These are phyloP conservation scores for Nemania sp. DNA, from an alignment of 2,329 filamentous ascomycete genomes.

Conservation along the genomic window DNA sequence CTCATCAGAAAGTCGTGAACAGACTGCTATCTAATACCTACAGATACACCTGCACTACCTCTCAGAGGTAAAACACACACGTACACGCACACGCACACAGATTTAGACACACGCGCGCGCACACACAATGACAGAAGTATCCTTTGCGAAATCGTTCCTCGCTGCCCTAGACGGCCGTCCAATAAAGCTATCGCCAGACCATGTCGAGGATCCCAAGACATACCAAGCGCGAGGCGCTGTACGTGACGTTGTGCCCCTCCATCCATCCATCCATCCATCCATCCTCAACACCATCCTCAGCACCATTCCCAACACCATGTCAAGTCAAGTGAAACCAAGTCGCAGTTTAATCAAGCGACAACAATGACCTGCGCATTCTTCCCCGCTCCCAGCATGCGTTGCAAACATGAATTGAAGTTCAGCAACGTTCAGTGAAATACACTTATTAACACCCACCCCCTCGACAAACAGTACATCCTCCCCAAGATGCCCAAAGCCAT, in stretches of 20 bases:
- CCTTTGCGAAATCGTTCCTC: conserved; percentile 85
- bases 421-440: too few relatives aligned
- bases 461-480: conserved; percentile 77
- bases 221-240: conserved; percentile 80
- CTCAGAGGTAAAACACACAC: background rate
- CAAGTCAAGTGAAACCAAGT: too few relatives aligned
- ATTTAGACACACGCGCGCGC: background rate
- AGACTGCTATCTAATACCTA: background rate
- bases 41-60: background rate
- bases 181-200: conserved; percentile 81
- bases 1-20: conserved; percentile 7
- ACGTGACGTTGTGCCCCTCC: conserved; percentile 46
- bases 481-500: conserved; percentile 67
- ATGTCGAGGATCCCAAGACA: conserved; percentile 82
- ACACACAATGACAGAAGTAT: conserved; percentile 73
- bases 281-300: background rate
- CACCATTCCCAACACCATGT: too few relatives aligned
- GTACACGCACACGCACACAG: conserved; percentile 32
- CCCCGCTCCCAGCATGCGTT: too few relatives aligned
- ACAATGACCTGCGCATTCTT: too few relatives aligned
- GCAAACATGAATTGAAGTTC: too few relatives aligned
- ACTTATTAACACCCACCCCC: too few relatives aligned
- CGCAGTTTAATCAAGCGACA: too few relatives aligned
- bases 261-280: background rate
- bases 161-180: conserved; percentile 77